A percentile compares a stretch with the other conserved stretches of the same genome.
phyloP scores from a whole-genome alignment of 2,329 filamentous ascomycete species.

The Botrytis elliptica region DNA sequence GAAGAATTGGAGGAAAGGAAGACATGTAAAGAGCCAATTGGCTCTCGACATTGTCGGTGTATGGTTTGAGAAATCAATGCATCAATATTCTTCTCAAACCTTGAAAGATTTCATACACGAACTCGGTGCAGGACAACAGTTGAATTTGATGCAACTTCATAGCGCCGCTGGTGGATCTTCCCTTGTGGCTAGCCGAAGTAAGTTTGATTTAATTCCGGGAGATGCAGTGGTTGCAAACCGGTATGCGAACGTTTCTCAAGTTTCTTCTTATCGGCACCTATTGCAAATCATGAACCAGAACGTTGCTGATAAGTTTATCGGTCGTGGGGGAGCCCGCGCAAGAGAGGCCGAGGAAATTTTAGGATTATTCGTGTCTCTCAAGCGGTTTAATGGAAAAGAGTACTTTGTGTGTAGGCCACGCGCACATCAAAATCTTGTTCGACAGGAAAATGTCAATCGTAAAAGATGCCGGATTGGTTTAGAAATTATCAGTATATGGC shows the following conservation, averaged over 20 bases:
- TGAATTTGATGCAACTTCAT: not conserved
- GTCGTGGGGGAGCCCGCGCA: not conserved
- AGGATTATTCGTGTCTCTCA: not conserved
- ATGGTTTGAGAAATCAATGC: not conserved
- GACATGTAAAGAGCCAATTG: not conserved
- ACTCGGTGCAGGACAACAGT: not conserved
- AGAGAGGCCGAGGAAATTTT: no score
- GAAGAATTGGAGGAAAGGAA: no score
- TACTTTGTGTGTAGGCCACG: not conserved
- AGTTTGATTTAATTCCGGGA: not conserved
- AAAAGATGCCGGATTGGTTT: not conserved
- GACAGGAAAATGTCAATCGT: not conserved
- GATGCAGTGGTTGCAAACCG: no score
- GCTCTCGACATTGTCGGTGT: not conserved
- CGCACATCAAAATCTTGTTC: not conserved
- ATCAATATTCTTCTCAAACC: no score
- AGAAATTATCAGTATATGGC: not conserved
- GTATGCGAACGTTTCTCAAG: not conserved
- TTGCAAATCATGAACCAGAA: not conserved
- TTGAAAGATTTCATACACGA: not conserved
- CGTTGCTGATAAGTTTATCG: not conserved
- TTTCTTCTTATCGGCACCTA: not conserved
- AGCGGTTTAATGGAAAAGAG: no score
- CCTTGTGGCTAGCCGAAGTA: not conserved
- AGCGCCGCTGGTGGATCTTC: no score